Percentiles rank a stretch among this genome's conserved stretches.
Conservation (phyloP, 2,329 filamentous ascomycete species). For the Talaromyces sp. region DNA sequence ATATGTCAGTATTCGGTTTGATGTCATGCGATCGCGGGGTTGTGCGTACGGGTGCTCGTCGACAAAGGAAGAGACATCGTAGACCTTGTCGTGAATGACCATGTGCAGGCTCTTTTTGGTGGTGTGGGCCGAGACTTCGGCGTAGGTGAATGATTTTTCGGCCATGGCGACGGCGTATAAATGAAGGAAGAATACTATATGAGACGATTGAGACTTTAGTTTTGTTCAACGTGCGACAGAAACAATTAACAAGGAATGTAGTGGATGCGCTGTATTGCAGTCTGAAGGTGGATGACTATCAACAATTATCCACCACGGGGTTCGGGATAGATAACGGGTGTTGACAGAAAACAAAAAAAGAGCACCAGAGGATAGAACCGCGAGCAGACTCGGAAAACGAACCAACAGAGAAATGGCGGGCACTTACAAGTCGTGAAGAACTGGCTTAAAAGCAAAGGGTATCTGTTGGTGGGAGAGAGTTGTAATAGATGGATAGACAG, state of each 20-base stretch:
- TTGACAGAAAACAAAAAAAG: background rate
- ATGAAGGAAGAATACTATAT: background rate
- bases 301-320: background rate
- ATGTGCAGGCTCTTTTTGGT: constrained; percentile 89
- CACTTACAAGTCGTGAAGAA: background rate
- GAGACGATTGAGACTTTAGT: background rate
- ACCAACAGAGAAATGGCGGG: background rate
- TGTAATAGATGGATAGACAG: constrained; percentile 4
- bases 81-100: constrained; percentile 95
- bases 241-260: too few species aligned
- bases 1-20: background rate
- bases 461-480: background rate
- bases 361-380: background rate
- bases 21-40: background rate
- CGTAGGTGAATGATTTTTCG: constrained; percentile 64
- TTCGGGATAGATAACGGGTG: background rate
- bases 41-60: constrained; percentile 86
- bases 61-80: constrained; percentile 82
- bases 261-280: background rate
- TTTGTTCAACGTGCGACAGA: background rate
- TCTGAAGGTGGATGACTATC: background rate
- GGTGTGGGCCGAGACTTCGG: constrained; percentile 80
- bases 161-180: constrained; percentile 44
- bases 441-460: background rate
- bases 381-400: background rate